Evolutionary conservation across 2,329 filamentous ascomycete genomes (phyloP), one percentile per base, ranked within the genome.

Genomic region (Chaetomium sp.): DNA sequence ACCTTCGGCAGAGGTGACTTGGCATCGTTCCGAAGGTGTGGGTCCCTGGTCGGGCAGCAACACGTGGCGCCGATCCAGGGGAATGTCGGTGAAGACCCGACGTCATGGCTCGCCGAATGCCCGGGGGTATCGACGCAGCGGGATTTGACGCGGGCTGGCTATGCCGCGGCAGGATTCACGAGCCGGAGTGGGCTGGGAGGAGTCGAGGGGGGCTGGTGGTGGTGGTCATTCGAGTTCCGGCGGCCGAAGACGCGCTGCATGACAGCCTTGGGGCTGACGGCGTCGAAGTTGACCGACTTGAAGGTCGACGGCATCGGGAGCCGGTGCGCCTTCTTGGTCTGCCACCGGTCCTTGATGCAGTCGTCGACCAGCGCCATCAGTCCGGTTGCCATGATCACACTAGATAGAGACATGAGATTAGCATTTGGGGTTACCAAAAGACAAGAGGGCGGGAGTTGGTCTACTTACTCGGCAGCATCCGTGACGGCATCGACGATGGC

Each of bases 321-420:
- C 66, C 74, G 77, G 61, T 77, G 78, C 16, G 72, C 57, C 71
- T 81, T 83, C 73, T 80, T 81, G 47, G 77, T 76, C 70, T 81
- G 87, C 86, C 92, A 95, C 64, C 86, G 87, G 67, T 87, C 84
- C 77, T 91, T 91, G 81, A 98, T 97, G 79, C 88, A 92, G 78
- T 98, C 92, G 74, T 98, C 94, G 59, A 96, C 90, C 53, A 98
- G 86, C 8, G 91, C 87, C 71, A 96, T 88, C 70, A 98, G 85
- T 27, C 94, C 94, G n/a, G 93, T 95, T 55, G 93, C 87, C 68
- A 98, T 85, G 68, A 98, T 89, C 69, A 96, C 89, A 76, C 93
- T 96, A 70, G 49, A 56, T 19, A 33, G 67, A 33, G 67, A 6
- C 27, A 29, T 3, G 69, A 45, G 8, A 67, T 72, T 69, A 74